Evolutionary conservation across 2,329 filamentous ascomycete species (phyloP), one percentile per base, ranked within the genome.

Genomic region (Metarhizium brunneum): DNA sequence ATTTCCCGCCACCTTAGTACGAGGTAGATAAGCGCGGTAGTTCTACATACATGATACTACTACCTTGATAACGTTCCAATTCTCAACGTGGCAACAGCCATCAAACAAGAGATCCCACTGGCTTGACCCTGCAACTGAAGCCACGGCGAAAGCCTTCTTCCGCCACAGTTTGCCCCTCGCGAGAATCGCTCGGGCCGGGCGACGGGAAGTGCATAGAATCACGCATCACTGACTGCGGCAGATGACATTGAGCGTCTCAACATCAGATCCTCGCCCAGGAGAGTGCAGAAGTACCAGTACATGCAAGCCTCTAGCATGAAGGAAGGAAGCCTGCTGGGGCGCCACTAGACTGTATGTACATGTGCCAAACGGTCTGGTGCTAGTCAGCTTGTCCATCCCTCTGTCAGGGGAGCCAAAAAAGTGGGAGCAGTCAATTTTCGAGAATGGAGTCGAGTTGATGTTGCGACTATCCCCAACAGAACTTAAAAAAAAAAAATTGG

Each of bases 401-500:
- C 18, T 18, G 16, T 14, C 45, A 48, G 45, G 45, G 18, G 45
- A 30, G 45, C 45, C 13, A 48, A 20, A 48, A 48, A 30, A 18
- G 45, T 48, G 45, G 45, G 45, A 48, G 14, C 42, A 25, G 8
- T 45, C n/a, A 10, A 11, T 10, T 4, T 45, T 35, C 7, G 32
- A 35, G 42, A 20, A 18, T 7, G 36, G 29, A 25, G 25, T 25
- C 25, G 25, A 25, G 25, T 25, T 25, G 25, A 25, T 45, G 58
- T 36, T 29, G 52, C 49, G 48, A 50, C 55, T 50, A 67, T 72
- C 72, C 72, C 72, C 71, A 75, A 73, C 68, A 73, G 68, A 71
- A 70, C 69, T 69, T 69, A 71, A 72, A 64, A 62, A 64, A 62
- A 57, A 50, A 47, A 47, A 45, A 38, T 61, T 63, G 60, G 60